These are phyloP conservation scores for Pueraria montana DNA, from an alignment of 306 rosid species.

Conservation along the genomic window DNA sequence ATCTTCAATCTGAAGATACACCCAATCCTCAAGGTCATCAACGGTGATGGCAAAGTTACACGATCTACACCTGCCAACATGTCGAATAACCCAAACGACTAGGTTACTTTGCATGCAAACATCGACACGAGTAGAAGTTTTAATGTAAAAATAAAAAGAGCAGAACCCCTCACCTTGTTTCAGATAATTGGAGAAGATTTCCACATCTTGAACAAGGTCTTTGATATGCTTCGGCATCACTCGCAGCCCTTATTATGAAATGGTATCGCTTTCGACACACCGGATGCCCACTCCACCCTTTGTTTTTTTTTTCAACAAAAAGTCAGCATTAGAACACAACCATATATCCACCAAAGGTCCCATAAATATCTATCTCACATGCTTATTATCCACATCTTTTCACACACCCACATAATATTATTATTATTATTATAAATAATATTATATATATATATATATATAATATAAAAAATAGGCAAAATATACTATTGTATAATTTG, in stretches of 20 bases:
- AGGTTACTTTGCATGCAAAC: neutral
- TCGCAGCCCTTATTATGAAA: slow-evolving; percentile 46
- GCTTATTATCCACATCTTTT: neutral
- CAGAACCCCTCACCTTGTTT: slow-evolving; percentile 36
- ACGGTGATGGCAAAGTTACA: slow-evolving; percentile 41
- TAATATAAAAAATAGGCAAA: neutral
- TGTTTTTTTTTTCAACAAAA: slow-evolving; percentile 1
- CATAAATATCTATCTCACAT: neutral
- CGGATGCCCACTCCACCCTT: slow-evolving; percentile 57
- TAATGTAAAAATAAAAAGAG: neutral
- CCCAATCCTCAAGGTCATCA: slow-evolving; percentile 69
- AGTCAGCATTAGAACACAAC: slow-evolving; percentile 31
- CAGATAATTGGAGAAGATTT: slow-evolving; percentile 44
- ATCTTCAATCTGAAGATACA: slow-evolving; percentile 65
- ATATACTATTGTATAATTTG: neutral
- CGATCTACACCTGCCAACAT: slow-evolving; percentile 44
- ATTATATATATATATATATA: neutral
- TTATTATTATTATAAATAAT: neutral
- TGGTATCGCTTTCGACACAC: slow-evolving; percentile 57
- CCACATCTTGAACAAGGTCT: slow-evolving; percentile 48
- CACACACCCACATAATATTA: neutral
- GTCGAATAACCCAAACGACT: neutral
- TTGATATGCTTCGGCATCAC: slow-evolving; percentile 46
- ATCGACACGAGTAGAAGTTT: neutral
- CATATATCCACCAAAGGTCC: neutral